Percentiles rank a stretch among this genome's conserved stretches.
phyloP scores from a whole-genome alignment of 345 rosid genomes.

The Cardamine resedifolia region DNA sequence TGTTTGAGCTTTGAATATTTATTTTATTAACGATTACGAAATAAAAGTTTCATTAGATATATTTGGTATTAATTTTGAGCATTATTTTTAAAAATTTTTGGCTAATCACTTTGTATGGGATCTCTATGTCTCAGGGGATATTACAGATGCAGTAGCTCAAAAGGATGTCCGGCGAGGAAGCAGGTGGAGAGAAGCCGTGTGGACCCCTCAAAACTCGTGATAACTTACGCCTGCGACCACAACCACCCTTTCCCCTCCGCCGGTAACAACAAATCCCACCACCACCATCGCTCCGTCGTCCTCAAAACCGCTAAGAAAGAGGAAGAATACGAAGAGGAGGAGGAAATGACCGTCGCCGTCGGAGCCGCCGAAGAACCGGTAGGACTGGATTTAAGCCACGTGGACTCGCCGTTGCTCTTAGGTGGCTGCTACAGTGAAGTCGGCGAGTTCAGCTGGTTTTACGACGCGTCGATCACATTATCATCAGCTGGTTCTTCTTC shows the following conservation, averaged over 20 bases:
- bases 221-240: slow-evolving; percentile 72
- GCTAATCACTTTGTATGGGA: not conserved
- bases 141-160: slow-evolving; percentile 76
- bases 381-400: slow-evolving; percentile 39
- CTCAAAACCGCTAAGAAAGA: slow-evolving; percentile 36
- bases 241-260: slow-evolving; percentile 60
- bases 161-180: slow-evolving; percentile 81
- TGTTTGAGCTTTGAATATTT: not conserved
- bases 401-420: slow-evolving; percentile 40
- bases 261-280: slow-evolving; percentile 46
- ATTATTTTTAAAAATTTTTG: too few relatives aligned
- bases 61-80: not conserved
- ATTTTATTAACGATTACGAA: not conserved
- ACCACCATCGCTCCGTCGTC: slow-evolving; percentile 35
- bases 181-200: slow-evolving; percentile 76
- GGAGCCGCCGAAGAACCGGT: slow-evolving; percentile 3
- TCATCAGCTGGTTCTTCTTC: slow-evolving; percentile 40
- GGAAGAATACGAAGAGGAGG: slow-evolving; percentile 31
- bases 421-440: slow-evolving; percentile 38
- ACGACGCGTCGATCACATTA: slow-evolving; percentile 43
- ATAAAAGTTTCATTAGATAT: not conserved
- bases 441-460: slow-evolving; percentile 60
- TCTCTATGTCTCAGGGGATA: slow-evolving; percentile 53
- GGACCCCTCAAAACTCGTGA: slow-evolving; percentile 57
- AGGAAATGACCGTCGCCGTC: slow-evolving; percentile 9